Evolutionary conservation across 331 rosid genomes (phyloP).

Genomic region (Rosa hybrid): DNA sequence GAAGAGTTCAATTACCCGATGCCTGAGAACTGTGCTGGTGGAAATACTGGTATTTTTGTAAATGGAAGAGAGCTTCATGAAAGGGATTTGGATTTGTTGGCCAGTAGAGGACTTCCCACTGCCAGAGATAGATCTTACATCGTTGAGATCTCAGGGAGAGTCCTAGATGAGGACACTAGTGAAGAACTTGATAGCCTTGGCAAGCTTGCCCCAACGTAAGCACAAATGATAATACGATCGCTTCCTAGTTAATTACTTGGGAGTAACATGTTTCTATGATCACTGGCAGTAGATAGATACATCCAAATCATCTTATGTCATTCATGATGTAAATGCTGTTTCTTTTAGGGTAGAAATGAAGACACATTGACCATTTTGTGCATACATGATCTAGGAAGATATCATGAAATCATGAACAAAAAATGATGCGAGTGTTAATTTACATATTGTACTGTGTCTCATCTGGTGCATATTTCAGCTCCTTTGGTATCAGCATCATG

Average conservation of each 20-base stretch:
- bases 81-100: slow-evolving; percentile 78
- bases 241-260: slow-evolving; percentile 15
- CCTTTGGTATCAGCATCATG: neutral
- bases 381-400: neutral
- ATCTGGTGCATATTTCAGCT: neutral
- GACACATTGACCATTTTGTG: neutral
- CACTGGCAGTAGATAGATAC: neutral
- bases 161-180: slow-evolving; percentile 79
- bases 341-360: neutral
- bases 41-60: slow-evolving; percentile 70
- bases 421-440: neutral
- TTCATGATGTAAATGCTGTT: neutral
- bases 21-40: slow-evolving; percentile 80
- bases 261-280: neutral
- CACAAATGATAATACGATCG: slow-evolving; percentile 3
- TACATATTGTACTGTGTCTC: neutral
- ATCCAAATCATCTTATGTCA: neutral
- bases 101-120: slow-evolving; percentile 78
- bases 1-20: slow-evolving; percentile 83
- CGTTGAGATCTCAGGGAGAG: slow-evolving; percentile 80
- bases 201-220: slow-evolving; percentile 99
- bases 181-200: slow-evolving; percentile 94
- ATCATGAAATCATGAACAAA: neutral
- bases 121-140: slow-evolving; percentile 67
- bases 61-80: slow-evolving; percentile 91